These are phyloP conservation scores for Saccharomyces hybrid DNA, from an alignment of 1,139 yeast genomes.

Conservation along the genomic window DNA sequence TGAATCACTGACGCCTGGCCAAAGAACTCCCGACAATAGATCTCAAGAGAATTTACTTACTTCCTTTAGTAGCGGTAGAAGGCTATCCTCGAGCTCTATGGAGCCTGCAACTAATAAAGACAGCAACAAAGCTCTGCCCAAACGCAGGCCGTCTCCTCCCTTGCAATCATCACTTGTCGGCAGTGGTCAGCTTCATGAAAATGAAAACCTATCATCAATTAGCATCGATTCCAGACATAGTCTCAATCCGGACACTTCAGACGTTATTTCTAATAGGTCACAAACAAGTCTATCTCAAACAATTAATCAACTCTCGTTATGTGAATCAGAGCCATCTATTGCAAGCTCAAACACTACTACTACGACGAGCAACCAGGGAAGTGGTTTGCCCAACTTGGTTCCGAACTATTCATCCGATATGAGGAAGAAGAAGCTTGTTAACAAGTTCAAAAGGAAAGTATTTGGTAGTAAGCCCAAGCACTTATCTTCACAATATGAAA, in stretches of 20 bases:
- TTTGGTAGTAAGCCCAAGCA: constrained; percentile 10
- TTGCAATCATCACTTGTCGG: not conserved
- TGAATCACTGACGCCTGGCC: not conserved
- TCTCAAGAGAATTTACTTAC: not conserved
- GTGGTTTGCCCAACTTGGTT: not conserved
- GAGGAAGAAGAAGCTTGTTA: constrained; percentile 4
- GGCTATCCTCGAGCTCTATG: not conserved
- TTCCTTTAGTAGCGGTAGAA: not conserved
- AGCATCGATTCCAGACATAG: not conserved
- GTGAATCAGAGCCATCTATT: not conserved
- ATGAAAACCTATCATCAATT: not conserved
- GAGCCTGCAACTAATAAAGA: not conserved
- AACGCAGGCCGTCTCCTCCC: not conserved
- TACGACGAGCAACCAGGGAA: not conserved
- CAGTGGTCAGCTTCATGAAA: not conserved
- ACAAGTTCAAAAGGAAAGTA: constrained; percentile 2
- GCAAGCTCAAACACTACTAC: not conserved
- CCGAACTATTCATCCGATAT: not conserved
- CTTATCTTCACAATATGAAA: constrained; percentile 1
- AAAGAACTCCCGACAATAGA: not conserved
- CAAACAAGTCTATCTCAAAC: not conserved
- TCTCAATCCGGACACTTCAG: not conserved
- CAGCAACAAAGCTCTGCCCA: not conserved
- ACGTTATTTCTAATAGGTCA: not conserved
- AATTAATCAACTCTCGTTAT: not conserved